Evolutionary conservation across 352 stramenopile species (phyloP).

Genomic region (Phytopythium ostracodes): DNA sequence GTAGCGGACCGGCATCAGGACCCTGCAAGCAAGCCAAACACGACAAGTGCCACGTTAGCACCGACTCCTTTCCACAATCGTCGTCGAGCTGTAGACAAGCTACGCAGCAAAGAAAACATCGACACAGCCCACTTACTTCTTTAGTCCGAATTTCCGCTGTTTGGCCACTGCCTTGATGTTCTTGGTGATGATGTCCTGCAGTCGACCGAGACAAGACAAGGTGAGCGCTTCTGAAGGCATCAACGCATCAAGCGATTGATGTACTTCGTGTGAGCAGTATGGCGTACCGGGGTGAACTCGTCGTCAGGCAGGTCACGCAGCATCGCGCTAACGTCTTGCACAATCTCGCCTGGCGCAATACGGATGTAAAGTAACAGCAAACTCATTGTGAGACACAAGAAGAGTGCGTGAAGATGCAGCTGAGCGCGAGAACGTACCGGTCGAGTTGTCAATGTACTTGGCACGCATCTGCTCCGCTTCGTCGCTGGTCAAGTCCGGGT

Average conservation of each 20-base stretch:
- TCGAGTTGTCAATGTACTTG: conserved; percentile 72
- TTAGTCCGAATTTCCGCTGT: conserved; percentile 68
- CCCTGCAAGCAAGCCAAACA: conserved; percentile 24
- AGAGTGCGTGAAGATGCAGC: no score
- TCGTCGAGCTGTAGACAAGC: neutral
- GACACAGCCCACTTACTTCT: conserved; percentile 50
- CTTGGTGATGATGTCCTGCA: conserved; percentile 71
- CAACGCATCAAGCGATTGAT: neutral
- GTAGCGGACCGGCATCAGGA: conserved; percentile 87
- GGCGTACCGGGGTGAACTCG: conserved; percentile 58
- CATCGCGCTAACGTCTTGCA: conserved; percentile 38
- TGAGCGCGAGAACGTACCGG: conserved; percentile 25
- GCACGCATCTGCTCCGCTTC: conserved; percentile 60
- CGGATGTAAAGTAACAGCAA: no score
- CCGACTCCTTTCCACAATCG: no score
- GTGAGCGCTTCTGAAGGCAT: conserved; percentile 1
- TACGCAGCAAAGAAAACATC: neutral
- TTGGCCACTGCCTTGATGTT: conserved; percentile 77
- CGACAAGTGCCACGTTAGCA: neutral
- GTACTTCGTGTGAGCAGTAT: neutral
- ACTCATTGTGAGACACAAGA: neutral
- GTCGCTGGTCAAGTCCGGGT: conserved; percentile 45
- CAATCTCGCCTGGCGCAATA: conserved; percentile 32
- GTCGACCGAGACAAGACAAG: neutral
- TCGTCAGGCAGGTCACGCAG: conserved; percentile 51